Percentiles rank a stretch among this genome's conserved stretches.
Evolutionary conservation across 2,329 filamentous ascomycete species (phyloP).

Genomic region (Aspergillus felis): DNA sequence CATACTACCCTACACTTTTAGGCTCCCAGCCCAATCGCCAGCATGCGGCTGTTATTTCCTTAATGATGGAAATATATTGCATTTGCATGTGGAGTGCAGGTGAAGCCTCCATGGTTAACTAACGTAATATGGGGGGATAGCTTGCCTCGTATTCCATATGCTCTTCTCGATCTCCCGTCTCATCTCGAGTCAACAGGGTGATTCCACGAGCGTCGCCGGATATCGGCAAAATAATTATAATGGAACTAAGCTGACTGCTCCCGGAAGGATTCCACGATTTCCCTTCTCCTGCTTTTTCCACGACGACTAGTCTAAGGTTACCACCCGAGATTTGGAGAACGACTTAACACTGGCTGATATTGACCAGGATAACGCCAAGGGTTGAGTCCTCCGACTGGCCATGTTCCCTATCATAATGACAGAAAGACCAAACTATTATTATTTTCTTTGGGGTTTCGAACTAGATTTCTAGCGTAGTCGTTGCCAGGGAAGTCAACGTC

Average conservation of each 20-base stretch:
- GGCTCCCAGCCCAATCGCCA: neutral
- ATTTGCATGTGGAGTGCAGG: neutral
- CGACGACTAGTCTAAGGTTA: neutral
- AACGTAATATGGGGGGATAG: neutral
- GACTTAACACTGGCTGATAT: neutral
- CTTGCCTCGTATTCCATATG: neutral
- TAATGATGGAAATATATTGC: neutral
- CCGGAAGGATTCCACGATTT: neutral
- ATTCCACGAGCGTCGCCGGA: neutral
- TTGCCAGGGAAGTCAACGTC: neutral
- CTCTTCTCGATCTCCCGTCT: neutral
- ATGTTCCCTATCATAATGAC: neutral
- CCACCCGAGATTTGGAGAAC: neutral
- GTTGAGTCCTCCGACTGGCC: conserved; percentile 3
- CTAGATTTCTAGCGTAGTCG: neutral
- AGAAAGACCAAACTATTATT: neutral
- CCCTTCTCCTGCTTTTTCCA: neutral
- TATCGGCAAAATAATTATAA: neutral
- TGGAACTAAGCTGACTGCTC: neutral
- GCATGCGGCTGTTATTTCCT: neutral
- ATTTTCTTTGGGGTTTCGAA: neutral
- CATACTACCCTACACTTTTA: neutral
- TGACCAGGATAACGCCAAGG: neutral
- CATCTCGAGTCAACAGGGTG: no score
- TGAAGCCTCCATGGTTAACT: neutral